Evolutionary conservation across 2,329 filamentous ascomycete genomes (phyloP).

Genomic region (Fusarium kyushuense): DNA sequence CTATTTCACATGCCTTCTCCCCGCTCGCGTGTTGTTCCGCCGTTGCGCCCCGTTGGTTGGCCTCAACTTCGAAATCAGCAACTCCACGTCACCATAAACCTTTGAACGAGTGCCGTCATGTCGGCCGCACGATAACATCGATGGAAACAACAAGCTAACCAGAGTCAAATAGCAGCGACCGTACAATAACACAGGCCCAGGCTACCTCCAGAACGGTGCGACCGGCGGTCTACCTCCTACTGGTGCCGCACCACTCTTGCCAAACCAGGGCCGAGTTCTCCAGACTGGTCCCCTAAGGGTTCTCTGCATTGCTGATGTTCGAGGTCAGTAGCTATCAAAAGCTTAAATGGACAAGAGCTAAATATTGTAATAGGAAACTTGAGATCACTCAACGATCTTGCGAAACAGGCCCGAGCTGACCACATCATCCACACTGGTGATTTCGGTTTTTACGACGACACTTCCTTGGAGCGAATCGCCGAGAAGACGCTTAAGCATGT

Average conservation of each 20-base stretch:
- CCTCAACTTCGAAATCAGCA: conserved; percentile 33
- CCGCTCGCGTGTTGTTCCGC: conserved; percentile 43
- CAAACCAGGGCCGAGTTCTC: conserved; percentile 75
- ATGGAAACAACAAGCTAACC: conserved; percentile 34
- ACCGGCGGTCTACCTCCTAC: conserved; percentile 63
- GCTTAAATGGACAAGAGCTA: conserved; percentile 37
- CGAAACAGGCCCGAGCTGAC: conserved; percentile 92
- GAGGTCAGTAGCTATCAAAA: conserved; percentile 62
- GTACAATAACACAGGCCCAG: conserved; percentile 66
- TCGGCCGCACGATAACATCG: not conserved
- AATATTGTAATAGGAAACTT: conserved; percentile 79
- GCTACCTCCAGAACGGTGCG: conserved; percentile 74
- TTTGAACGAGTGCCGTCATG: not conserved
- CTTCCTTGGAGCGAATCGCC: conserved; percentile 94
- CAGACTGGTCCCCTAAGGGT: conserved; percentile 75
- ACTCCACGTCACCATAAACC: conserved; percentile 27
- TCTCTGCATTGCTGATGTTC: conserved; percentile 78
- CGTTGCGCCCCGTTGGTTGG: conserved; percentile 39
- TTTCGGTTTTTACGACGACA: conserved; percentile 98
- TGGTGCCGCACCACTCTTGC: conserved; percentile 73
- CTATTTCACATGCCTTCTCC: conserved; percentile 22
- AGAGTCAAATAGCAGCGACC: conserved; percentile 54
- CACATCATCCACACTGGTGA: conserved; percentile 99
- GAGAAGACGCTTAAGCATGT: conserved; percentile 99
- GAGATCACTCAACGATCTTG: conserved; percentile 94